A percentile compares a stretch with the other conserved stretches of the same genome.
Evolutionary conservation across 495 filamentous ascomycete species (phyloP).

Genomic region (Hyaloscypha bicolor): DNA sequence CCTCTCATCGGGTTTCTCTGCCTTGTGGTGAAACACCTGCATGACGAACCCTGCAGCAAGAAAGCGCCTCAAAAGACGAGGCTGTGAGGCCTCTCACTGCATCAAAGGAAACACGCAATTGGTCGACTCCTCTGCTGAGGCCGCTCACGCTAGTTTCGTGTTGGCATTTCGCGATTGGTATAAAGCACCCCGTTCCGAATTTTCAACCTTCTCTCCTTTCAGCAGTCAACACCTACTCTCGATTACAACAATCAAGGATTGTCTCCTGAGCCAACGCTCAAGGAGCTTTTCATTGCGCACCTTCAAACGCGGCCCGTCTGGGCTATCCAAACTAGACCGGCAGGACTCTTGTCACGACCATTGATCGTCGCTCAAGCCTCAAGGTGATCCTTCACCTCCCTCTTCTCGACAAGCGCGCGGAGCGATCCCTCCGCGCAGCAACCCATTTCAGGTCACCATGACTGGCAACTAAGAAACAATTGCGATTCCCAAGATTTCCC

Average conservation of each 20-base stretch:
- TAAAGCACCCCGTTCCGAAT: background rate
- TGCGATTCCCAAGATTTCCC: background rate
- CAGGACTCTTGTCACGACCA: background rate
- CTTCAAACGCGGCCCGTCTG: background rate
- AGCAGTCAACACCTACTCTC: background rate
- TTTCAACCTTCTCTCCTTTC: background rate
- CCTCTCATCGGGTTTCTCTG: too few species aligned
- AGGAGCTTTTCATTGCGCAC: background rate
- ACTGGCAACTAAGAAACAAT: slow-evolving; percentile 1
- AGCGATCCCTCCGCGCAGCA: background rate
- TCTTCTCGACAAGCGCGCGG: background rate
- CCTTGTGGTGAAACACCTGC: too few species aligned
- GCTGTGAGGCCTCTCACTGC: background rate
- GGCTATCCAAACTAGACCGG: background rate
- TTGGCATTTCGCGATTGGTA: background rate
- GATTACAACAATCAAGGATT: background rate
- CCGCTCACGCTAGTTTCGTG: background rate
- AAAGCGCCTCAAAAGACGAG: too few species aligned
- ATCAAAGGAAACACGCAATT: background rate
- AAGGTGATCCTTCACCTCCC: background rate
- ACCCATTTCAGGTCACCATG: background rate
- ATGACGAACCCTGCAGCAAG: too few species aligned
- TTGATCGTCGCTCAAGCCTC: background rate
- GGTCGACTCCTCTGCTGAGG: background rate
- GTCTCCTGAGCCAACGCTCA: background rate